These are phyloP conservation scores for Cymbopogon citratus DNA, from an alignment of 176 grass and related monocot species.

Conservation along the genomic window DNA sequence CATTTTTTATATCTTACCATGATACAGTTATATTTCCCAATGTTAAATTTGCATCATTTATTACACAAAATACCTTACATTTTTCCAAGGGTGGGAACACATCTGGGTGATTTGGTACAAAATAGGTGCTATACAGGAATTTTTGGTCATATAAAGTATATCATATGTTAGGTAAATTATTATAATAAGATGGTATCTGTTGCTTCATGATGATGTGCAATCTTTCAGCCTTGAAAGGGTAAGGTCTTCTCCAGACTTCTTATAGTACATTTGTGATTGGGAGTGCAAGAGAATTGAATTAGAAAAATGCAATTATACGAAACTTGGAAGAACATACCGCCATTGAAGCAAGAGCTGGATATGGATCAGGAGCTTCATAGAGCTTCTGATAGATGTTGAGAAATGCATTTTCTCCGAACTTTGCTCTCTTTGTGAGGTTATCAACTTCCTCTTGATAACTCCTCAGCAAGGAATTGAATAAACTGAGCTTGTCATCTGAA, in stretches of 20 bases:
- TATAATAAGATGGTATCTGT: background rate
- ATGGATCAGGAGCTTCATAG: constrained; percentile 99
- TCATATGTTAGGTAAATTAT: background rate
- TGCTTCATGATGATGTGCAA: constrained; percentile 4
- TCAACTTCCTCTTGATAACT: constrained; percentile 99
- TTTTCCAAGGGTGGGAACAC: background rate
- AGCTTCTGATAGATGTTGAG: constrained; percentile 99
- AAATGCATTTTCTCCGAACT: constrained; percentile 99
- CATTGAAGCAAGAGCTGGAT: constrained; percentile 94
- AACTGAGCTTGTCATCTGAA: constrained; percentile 76
- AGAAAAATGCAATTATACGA: background rate
- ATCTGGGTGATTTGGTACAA: background rate
- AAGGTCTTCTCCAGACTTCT: background rate
- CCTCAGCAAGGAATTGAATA: constrained; percentile 61
- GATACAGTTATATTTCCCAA: background rate
- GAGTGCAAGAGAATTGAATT: background rate
- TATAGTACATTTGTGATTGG: background rate
- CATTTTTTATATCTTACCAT: constrained; percentile 8
- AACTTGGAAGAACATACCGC: constrained; percentile 57
- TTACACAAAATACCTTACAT: background rate
- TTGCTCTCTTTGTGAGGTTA: constrained; percentile 98
- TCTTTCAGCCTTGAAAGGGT: constrained; percentile 6
- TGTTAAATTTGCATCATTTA: background rate
- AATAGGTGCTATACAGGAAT: background rate
- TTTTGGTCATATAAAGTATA: background rate